These are phyloP conservation scores for Trichophyton equinum DNA, from an alignment of 2,329 filamentous ascomycete genomes.

Conservation along the genomic window DNA sequence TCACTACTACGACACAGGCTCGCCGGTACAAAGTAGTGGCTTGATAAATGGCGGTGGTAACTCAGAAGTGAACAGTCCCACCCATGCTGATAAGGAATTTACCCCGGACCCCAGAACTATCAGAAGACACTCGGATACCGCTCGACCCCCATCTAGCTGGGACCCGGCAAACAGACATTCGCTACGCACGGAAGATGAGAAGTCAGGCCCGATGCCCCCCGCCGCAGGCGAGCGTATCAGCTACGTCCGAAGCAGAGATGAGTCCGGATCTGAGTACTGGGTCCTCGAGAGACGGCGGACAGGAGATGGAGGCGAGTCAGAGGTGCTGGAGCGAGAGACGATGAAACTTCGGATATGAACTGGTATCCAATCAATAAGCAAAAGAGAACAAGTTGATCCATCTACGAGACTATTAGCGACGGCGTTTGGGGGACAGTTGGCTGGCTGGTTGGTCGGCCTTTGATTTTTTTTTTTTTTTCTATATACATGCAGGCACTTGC, in stretches of 20 bases:
- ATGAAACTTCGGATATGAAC: constrained; percentile 19
- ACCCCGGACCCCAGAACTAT: not conserved
- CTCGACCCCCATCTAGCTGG: not conserved
- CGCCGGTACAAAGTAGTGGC: not conserved
- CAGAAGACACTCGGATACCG: not conserved
- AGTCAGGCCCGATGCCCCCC: not conserved
- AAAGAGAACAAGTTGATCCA: not conserved
- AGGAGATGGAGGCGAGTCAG: constrained; percentile 23
- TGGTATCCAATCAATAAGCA: too few relatives aligned
- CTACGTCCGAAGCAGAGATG: constrained; percentile 21
- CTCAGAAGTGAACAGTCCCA: not conserved
- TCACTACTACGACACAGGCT: constrained; percentile 19
- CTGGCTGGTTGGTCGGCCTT: not conserved
- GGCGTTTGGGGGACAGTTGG: not conserved
- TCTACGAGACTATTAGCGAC: not conserved
- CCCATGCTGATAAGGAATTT: not conserved
- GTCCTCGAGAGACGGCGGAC: constrained; percentile 25
- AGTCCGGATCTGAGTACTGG: constrained; percentile 24
- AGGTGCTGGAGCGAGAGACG: constrained; percentile 23
- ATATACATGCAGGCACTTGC: not conserved
- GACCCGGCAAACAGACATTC: not conserved
- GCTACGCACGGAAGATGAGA: not conserved
- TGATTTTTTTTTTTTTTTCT: not conserved
- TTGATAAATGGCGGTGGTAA: not conserved
- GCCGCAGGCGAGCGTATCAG: constrained; percentile 21